phyloP scores from a whole-genome alignment of 2,329 filamentous ascomycete species.

The Xylaria sp. region DNA sequence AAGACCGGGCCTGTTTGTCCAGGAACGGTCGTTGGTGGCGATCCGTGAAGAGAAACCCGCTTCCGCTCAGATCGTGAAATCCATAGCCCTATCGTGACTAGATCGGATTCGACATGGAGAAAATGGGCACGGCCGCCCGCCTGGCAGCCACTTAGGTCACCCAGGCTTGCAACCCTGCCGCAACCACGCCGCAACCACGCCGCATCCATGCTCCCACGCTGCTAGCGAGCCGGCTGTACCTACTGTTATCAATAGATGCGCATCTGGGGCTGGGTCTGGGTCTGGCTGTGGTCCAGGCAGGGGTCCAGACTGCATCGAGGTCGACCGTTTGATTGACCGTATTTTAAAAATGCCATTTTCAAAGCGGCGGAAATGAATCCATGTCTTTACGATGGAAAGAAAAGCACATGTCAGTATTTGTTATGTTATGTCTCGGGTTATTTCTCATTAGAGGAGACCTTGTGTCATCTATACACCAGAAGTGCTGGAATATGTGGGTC shows the following conservation, averaged over 20 bases:
- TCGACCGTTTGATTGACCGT: background rate
- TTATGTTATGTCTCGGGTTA: conserved; percentile 2
- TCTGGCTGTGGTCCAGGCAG: background rate
- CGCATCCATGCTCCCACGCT: background rate
- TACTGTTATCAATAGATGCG: background rate
- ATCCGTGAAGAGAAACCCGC: conserved; percentile 20
- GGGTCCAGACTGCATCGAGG: background rate
- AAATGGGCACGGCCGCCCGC: background rate
- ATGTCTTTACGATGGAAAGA: background rate
- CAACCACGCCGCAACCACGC: background rate
- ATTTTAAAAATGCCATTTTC: conserved; percentile 2
- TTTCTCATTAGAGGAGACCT: background rate
- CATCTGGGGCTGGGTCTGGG: background rate
- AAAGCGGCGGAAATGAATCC: background rate
- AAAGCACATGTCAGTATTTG: background rate
- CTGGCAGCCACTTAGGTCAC: conserved; percentile 3
- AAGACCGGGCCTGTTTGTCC: conserved; percentile 8
- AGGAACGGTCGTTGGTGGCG: conserved; percentile 17
- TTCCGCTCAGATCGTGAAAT: conserved; percentile 23
- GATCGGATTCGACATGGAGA: conserved; percentile 26
- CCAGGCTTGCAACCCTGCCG: background rate
- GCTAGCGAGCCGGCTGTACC: background rate
- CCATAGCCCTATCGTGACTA: conserved; percentile 16
- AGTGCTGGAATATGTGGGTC: conserved; percentile 1
- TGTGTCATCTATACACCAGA: background rate